Percentiles rank a stretch among this genome's conserved stretches.
These are phyloP conservation scores for Colletotrichum lupini DNA, from an alignment of 2,329 filamentous ascomycete genomes.

Conservation along the genomic window DNA sequence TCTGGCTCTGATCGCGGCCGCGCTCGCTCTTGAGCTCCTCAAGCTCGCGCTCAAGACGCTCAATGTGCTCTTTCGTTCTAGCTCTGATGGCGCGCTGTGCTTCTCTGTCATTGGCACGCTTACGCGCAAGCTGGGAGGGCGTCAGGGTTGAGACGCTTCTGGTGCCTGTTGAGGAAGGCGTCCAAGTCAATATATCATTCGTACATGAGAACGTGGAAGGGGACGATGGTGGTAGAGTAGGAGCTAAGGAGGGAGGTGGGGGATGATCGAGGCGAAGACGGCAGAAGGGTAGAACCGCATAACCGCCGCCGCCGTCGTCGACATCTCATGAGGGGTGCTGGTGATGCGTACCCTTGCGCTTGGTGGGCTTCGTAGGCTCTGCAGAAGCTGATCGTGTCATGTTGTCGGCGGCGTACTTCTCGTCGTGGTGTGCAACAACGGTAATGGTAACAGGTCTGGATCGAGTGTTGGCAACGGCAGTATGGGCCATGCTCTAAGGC, in stretches of 20 bases:
- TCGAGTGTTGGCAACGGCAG: slow-evolving; percentile 31
- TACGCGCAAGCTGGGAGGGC: slow-evolving; percentile 87
- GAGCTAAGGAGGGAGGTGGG: background rate
- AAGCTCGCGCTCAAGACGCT: slow-evolving; percentile 79
- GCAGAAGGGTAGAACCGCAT: background rate
- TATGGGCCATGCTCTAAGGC: slow-evolving; percentile 27
- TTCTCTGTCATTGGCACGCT: slow-evolving; percentile 91
- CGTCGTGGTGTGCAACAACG: slow-evolving; percentile 32
- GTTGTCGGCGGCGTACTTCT: slow-evolving; percentile 38
- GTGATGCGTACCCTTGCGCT: slow-evolving; percentile 56
- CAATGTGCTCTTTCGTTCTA: slow-evolving; percentile 88
- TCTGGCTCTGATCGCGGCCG: slow-evolving; percentile 60
- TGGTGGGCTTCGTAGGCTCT: slow-evolving; percentile 55
- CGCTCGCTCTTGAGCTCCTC: slow-evolving; percentile 71
- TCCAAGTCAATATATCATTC: slow-evolving; percentile 18
- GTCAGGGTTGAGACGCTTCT: slow-evolving; percentile 89
- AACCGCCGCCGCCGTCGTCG: background rate
- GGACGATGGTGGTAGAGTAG: slow-evolving; percentile 19
- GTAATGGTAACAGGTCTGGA: slow-evolving; percentile 24
- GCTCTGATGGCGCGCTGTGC: slow-evolving; percentile 89
- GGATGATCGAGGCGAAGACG: background rate
- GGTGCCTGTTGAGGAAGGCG: slow-evolving; percentile 55
- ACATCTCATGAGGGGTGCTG: background rate
- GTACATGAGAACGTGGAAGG: background rate
- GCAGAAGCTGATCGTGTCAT: slow-evolving; percentile 56